A percentile compares a stretch with the other conserved stretches of the same genome.
These are phyloP conservation scores for Fusarium sp. DNA, from an alignment of 2,329 filamentous ascomycete species.

Conservation along the genomic window DNA sequence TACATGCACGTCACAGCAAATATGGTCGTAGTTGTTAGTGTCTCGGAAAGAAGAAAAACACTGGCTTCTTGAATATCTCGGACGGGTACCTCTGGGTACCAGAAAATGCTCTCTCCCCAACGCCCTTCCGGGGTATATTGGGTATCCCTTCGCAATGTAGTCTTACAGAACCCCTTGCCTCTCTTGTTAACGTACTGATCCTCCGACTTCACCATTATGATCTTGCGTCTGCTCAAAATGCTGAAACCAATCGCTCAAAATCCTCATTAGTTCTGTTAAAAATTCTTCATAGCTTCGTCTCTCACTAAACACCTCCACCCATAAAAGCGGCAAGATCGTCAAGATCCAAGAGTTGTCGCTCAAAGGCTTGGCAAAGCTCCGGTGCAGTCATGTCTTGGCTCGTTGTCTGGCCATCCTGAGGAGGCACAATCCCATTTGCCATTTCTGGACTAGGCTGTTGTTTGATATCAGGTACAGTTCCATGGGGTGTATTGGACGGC, in stretches of 20 bases:
- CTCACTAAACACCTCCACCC: slow-evolving; percentile 68
- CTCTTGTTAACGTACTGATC: slow-evolving; percentile 1
- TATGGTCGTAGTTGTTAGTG: background rate
- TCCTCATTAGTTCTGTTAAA: slow-evolving; percentile 21
- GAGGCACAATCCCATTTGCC: slow-evolving; percentile 49
- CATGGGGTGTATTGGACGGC: slow-evolving; percentile 44
- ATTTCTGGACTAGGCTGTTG: slow-evolving; percentile 53
- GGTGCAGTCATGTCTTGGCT: slow-evolving; percentile 68
- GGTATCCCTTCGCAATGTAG: slow-evolving; percentile 44
- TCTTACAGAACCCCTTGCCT: slow-evolving; percentile 34
- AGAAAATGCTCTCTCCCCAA: slow-evolving; percentile 42
- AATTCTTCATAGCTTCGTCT: slow-evolving; percentile 19
- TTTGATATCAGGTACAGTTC: slow-evolving; percentile 53
- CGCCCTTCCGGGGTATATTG: slow-evolving; percentile 49
- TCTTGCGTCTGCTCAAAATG: slow-evolving; percentile 1
- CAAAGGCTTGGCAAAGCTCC: slow-evolving; percentile 70
- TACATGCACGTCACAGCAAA: background rate
- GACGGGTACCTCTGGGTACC: slow-evolving; percentile 14
- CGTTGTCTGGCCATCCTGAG: slow-evolving; percentile 52
- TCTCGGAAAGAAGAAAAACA: slow-evolving; percentile 9
- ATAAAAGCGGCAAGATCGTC: slow-evolving; percentile 73
- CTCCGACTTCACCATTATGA: slow-evolving; percentile 18
- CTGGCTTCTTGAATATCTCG: slow-evolving; percentile 20
- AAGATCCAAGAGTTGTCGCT: slow-evolving; percentile 70
- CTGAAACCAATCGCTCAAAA: slow-evolving; percentile 15